Percentiles rank a stretch among this genome's conserved stretches.
Evolutionary conservation across 805 yeast species (phyloP).

Genomic region (Saccharomycopsis fermentans): DNA sequence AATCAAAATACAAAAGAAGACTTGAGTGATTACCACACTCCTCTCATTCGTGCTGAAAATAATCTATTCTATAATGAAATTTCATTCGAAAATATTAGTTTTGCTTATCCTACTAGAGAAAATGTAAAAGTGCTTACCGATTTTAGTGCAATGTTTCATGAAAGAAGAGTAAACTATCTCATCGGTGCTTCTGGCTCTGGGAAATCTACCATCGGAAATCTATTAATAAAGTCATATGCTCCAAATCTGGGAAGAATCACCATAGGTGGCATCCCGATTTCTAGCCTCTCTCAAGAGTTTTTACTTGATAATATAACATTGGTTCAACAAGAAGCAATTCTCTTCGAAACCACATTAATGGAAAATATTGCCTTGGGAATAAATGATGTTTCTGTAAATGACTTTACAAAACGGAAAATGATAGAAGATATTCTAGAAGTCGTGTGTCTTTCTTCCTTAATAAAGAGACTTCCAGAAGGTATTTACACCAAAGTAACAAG

Average conservation of each 20-base stretch:
- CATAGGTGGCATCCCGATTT: conserved; percentile 44
- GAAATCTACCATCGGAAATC: conserved; percentile 67
- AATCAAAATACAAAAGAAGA: not conserved
- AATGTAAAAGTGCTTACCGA: conserved; percentile 36
- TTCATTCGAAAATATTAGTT: conserved; percentile 44
- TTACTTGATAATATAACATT: conserved; percentile 53
- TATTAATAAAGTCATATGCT: conserved; percentile 52
- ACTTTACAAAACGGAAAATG: not conserved
- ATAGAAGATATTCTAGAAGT: not conserved
- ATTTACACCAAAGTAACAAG: conserved; percentile 37
- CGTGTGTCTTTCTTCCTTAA: not conserved
- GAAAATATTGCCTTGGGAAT: conserved; percentile 55
- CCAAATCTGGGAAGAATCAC: conserved; percentile 43
- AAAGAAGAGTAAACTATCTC: conserved; percentile 45
- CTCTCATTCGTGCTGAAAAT: conserved; percentile 29
- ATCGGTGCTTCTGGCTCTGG: conserved; percentile 92
- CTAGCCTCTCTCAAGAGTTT: conserved; percentile 38
- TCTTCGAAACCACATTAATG: conserved; percentile 53
- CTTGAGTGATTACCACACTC: not conserved
- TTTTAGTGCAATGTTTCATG: conserved; percentile 36
- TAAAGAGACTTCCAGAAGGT: conserved; percentile 43
- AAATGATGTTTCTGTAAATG: conserved; percentile 14
- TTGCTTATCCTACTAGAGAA: conserved; percentile 53
- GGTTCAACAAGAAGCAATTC: conserved; percentile 59
- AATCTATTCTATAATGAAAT: conserved; percentile 23